Evolutionary conservation across 352 stramenopile genomes (phyloP), one percentile per base, ranked within the genome.

Genomic region (Peronospora farinosa): DNA sequence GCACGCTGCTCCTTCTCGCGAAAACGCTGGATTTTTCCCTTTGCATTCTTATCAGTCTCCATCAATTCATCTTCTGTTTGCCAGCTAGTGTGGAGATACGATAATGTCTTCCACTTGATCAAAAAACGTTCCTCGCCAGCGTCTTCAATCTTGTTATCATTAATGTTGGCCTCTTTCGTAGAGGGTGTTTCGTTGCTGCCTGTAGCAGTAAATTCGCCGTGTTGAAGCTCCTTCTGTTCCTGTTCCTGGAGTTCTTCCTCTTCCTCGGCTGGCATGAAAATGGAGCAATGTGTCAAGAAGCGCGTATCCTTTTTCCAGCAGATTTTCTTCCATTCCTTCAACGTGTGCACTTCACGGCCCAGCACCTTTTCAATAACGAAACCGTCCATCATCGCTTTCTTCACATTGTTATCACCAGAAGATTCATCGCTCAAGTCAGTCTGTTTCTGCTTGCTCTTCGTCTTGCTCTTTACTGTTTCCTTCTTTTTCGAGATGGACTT

Each of bases 1-100:
- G 65, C 67, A 36, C 72, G 47, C 13, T 69, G 54, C 42, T 88
- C 67, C 39, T 92, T 92, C 28, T 95, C 84, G 27, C 73, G 74
- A 60, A 92, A 95, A 10, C 81, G 81, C 60, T 93, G 80, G 39
- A 95, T 81, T 54, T 95, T 95, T 16, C 78, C 79, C 47, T 89
- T 89, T 16, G 84, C 76, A 16, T 86, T 88, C 45, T 88, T 88
- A 43, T 95, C 84, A 0, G 84, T 82, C 3, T 92, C 80, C 27
- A 92, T 44, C 21, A 96, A 65, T 17, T 80, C 69, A 40, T 84
- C 69, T 60, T 95, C 81, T 11, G 67, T 92, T 69, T 96, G 84
- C 88, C 88, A 96, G 46, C 82, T 93, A 15, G 88, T 83, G 58
- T 96, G 88, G 15, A 96, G 65, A 57, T 94, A 92, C 23, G 86